phyloP scores from a whole-genome alignment of 805 yeast species.

The Ogataea nitratoaversa region DNA sequence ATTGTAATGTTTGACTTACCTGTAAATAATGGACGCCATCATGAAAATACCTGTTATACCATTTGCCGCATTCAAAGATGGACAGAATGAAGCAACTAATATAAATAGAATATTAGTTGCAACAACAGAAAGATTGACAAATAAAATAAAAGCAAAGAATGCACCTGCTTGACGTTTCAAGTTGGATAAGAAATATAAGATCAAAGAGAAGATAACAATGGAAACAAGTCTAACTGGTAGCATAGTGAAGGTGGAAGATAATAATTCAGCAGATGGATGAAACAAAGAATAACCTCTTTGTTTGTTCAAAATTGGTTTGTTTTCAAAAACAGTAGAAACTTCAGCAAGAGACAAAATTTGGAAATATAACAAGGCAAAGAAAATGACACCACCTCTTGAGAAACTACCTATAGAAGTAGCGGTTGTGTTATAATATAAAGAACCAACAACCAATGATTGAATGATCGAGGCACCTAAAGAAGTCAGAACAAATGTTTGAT shows the following conservation, averaged over 20 bases:
- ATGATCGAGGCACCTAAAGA: conserved; percentile 48
- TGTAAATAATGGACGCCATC: conserved; percentile 49
- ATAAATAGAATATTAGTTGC: conserved; percentile 51
- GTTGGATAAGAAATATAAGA: conserved; percentile 49
- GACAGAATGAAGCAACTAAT: conserved; percentile 46
- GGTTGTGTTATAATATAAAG: conserved; percentile 51
- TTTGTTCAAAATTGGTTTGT: conserved; percentile 60
- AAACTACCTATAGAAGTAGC: conserved; percentile 51
- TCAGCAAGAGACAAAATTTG: conserved; percentile 61
- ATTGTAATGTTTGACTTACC: background rate
- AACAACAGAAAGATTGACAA: conserved; percentile 35
- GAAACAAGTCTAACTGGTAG: conserved; percentile 53
- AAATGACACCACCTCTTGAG: conserved; percentile 60
- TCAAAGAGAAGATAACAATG: conserved; percentile 41
- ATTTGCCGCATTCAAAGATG: conserved; percentile 53
- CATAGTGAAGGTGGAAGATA: conserved; percentile 53
- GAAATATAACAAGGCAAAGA: conserved; percentile 56
- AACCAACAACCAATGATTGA: conserved; percentile 58
- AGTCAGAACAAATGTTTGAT: conserved; percentile 48
- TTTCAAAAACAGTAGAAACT: conserved; percentile 53
- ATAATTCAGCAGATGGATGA: conserved; percentile 60
- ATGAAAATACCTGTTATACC: conserved; percentile 53
- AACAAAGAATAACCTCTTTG: conserved; percentile 61
- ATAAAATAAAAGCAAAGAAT: conserved; percentile 28
- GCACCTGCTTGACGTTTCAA: conserved; percentile 50